phyloP scores from a whole-genome alignment of 768 basidiomycete genomes.

The Grammothele lineata region DNA sequence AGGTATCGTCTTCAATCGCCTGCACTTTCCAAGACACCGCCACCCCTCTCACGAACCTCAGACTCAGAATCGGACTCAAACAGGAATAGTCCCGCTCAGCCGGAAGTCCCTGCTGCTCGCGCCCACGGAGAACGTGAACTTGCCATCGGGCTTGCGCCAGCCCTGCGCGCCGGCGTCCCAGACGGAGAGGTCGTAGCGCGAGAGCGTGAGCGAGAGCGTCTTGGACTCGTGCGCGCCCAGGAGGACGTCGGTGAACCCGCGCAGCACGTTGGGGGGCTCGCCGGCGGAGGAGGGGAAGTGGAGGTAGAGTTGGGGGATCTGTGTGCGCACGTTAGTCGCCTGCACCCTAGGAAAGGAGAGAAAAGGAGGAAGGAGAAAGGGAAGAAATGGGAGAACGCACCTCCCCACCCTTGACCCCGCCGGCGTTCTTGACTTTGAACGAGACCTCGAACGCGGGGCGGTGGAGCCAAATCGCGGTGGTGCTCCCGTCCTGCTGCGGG shows the following conservation, averaged over 20 bases:
- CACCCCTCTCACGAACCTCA: too few species aligned
- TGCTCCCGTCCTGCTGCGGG: constrained; percentile 53
- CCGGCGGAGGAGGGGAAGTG: constrained; percentile 52
- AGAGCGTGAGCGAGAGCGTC: constrained; percentile 51
- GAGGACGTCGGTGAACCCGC: constrained; percentile 62
- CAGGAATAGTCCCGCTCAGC: constrained; percentile 40
- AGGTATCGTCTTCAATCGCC: too few species aligned
- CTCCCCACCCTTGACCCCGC: constrained; percentile 60
- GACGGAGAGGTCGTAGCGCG: constrained; percentile 66
- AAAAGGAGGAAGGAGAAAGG: neutral
- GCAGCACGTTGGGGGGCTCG: constrained; percentile 66
- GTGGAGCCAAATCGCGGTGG: constrained; percentile 67
- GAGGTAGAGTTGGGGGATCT: constrained; percentile 75
- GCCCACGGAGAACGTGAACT: constrained; percentile 59
- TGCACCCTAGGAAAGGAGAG: constrained; percentile 22
- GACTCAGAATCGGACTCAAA: too few species aligned
- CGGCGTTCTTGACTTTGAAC: constrained; percentile 66
- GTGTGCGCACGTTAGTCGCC: too few species aligned
- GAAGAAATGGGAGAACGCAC: neutral
- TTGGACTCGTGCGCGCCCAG: constrained; percentile 43
- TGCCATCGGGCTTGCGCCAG: constrained; percentile 67
- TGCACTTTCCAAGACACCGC: too few species aligned
- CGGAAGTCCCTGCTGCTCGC: constrained; percentile 63
- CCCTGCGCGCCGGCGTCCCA: constrained; percentile 76
- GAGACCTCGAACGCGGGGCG: constrained; percentile 57